A percentile compares a stretch with the other conserved stretches of the same genome.
These are phyloP conservation scores for Pseudotulostoma volvatum DNA, from an alignment of 495 filamentous ascomycete species.

Conservation along the genomic window DNA sequence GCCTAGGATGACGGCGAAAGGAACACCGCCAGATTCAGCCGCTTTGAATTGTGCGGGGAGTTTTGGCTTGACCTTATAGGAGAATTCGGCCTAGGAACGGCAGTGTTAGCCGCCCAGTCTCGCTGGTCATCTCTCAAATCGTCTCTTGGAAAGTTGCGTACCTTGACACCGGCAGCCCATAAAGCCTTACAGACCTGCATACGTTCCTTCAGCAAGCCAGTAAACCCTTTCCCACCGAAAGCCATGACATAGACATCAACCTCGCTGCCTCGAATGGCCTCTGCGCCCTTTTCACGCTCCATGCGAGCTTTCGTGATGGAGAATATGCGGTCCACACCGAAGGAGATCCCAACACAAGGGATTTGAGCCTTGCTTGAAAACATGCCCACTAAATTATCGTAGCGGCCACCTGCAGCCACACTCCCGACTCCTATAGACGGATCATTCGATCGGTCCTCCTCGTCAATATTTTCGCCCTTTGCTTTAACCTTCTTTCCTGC, in stretches of 20 bases:
- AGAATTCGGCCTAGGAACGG: slow-evolving; percentile 48
- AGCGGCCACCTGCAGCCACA: slow-evolving; percentile 79
- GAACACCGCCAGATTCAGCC: slow-evolving; percentile 53
- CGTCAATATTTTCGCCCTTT: slow-evolving; percentile 33
- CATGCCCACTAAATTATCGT: slow-evolving; percentile 89
- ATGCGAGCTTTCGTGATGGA: slow-evolving; percentile 70
- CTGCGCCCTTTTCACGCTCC: slow-evolving; percentile 36
- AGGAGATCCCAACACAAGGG: slow-evolving; percentile 86
- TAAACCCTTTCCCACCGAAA: slow-evolving; percentile 77
- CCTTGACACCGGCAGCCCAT: slow-evolving; percentile 70
- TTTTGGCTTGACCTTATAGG: slow-evolving; percentile 66
- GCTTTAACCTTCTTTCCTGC: slow-evolving; percentile 38
- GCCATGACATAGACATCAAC: slow-evolving; percentile 86
- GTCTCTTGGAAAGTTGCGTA: slow-evolving; percentile 14
- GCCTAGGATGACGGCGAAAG: slow-evolving; percentile 61
- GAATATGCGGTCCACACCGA: slow-evolving; percentile 91
- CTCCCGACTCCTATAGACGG: slow-evolving; percentile 71
- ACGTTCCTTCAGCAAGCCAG: slow-evolving; percentile 61
- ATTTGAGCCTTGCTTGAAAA: slow-evolving; percentile 71
- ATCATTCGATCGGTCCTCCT: slow-evolving; percentile 72
- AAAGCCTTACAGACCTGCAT: slow-evolving; percentile 56
- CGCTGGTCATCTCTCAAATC: too few relatives aligned
- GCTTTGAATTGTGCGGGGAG: slow-evolving; percentile 64
- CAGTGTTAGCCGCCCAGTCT: slow-evolving; percentile 2
- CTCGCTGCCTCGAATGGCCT: slow-evolving; percentile 47